Evolutionary conservation across 495 filamentous ascomycete genomes (phyloP).

Genomic region (Aspergillus ellipticus): DNA sequence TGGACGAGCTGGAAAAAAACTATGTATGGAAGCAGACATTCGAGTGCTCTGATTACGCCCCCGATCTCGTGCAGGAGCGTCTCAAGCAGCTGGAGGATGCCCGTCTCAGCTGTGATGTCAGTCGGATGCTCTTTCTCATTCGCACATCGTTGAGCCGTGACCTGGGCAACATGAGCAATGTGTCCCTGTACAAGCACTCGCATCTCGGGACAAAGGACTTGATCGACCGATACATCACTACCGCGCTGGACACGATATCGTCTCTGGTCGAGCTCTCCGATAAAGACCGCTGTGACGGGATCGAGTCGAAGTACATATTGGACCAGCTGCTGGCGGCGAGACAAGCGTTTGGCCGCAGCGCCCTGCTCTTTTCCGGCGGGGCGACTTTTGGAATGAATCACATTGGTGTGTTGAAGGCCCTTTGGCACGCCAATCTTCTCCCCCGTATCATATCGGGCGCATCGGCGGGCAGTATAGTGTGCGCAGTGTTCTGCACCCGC

Average conservation of each 20-base stretch:
- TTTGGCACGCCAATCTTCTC: constrained; percentile 71
- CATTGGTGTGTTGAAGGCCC: constrained; percentile 85
- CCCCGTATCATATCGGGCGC: constrained; percentile 92
- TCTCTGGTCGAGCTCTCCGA: constrained; percentile 63
- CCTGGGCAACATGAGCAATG: constrained; percentile 81
- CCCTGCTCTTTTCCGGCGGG: constrained; percentile 81
- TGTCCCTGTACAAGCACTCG: constrained; percentile 76
- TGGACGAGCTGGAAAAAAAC: constrained; percentile 78
- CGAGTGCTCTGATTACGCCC: constrained; percentile 66
- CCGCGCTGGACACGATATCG: constrained; percentile 67
- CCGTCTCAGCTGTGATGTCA: constrained; percentile 67
- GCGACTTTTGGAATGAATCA: constrained; percentile 96
- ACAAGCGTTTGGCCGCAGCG: constrained; percentile 86
- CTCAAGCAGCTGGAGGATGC: constrained; percentile 73
- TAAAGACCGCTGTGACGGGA: constrained; percentile 47
- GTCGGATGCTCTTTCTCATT: constrained; percentile 72
- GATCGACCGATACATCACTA: constrained; percentile 82
- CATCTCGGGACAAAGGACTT: constrained; percentile 83
- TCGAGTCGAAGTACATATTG: constrained; percentile 64
- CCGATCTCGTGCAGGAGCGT: constrained; percentile 60
- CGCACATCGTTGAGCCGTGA: constrained; percentile 78
- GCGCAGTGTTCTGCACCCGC: constrained; percentile 76
- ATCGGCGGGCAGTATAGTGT: constrained; percentile 92
- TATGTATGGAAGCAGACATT: constrained; percentile 73
- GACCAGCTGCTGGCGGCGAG: constrained; percentile 72